Evolutionary conservation across 2,329 filamentous ascomycete species (phyloP), one percentile per base, ranked within the genome.

Genomic region (Cercospora beticola): DNA sequence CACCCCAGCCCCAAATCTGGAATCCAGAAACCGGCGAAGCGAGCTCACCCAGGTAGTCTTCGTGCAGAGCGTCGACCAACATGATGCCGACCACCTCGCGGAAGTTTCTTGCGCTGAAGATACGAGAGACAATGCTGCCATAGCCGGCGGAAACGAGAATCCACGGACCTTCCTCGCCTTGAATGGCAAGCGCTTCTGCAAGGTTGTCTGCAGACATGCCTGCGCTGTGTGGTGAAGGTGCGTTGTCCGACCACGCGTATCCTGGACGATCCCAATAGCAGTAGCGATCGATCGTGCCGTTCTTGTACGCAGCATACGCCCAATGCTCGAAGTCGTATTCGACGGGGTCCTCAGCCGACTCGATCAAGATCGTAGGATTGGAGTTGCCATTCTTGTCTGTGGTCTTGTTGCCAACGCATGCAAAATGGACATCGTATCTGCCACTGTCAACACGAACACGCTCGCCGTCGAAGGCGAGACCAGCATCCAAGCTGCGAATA

Each of bases 191-290:
- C 2, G 93, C 92, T 81, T 98, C 94, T 54, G 92, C 94, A 28
- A 98, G 84, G 0, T 90, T 92, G 76, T 97, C 93, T 5, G 92
- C 90, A n/a, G 92, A 90, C 87, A 97, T 97, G 54, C 94, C 93
- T 4, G 93, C 94, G 5, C 92, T 97, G 74, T 97, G 90, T 0
- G 95, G 95, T 5, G 94, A 97, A 1, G 95, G 95, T 0, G 94
- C 93, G 65, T 95, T 94, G 80, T 99, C 95, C 58, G 88, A 88
- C 89, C 93, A 97, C 6, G 87, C 94, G 66, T 94, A 87, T 1
- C 95, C 95, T 0, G 95, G 95, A 23, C 95, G 90, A 78, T 99
- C 95, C 78, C 92, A 94, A 80, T 97, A 97, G 84, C 95, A 99
- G 82, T 97, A 98, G 68, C 94, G 89, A 66, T 85, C 83, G 74